Conservation (phyloP, 179 eudicot species). For the Carnegiea gigantea region DNA sequence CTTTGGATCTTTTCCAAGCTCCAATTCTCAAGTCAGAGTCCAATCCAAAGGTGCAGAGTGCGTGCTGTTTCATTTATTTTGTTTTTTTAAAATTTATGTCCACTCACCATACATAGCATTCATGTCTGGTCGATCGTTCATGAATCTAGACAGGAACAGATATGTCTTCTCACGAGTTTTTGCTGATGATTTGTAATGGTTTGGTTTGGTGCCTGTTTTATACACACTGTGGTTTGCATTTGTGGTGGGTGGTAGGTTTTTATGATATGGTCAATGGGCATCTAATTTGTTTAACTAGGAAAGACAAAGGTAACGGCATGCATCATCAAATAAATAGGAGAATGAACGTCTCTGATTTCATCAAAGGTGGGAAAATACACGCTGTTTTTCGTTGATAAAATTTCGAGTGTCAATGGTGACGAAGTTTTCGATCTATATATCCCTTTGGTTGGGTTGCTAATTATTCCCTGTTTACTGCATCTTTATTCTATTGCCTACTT, state of each 20-base stretch:
- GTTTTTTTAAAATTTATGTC: background rate
- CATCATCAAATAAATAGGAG: no score
- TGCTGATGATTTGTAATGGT: background rate
- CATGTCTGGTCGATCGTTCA: background rate
- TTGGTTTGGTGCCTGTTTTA: background rate
- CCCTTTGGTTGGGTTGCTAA: no score
- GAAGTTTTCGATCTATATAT: no score
- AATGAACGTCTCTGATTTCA: no score
- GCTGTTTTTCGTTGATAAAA: no score
- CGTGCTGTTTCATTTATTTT: slow-evolving; percentile 1
- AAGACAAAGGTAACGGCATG: background rate
- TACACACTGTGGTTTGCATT: background rate
- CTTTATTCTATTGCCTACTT: no score
- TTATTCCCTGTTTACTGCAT: no score
- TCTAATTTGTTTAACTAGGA: background rate
- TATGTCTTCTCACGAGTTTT: slow-evolving; percentile 10
- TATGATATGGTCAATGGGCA: background rate
- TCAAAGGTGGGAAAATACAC: no score
- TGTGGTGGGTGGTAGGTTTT: background rate
- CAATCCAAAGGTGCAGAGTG: slow-evolving; percentile 76
- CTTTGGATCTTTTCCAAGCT: slow-evolving; percentile 83
- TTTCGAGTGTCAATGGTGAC: no score
- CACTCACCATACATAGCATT: background rate
- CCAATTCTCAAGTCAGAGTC: slow-evolving; percentile 75
- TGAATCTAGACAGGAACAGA: background rate